These are phyloP conservation scores for Rhodotorula sp. DNA, from an alignment of 1,284 basidiomycete species.

Conservation along the genomic window DNA sequence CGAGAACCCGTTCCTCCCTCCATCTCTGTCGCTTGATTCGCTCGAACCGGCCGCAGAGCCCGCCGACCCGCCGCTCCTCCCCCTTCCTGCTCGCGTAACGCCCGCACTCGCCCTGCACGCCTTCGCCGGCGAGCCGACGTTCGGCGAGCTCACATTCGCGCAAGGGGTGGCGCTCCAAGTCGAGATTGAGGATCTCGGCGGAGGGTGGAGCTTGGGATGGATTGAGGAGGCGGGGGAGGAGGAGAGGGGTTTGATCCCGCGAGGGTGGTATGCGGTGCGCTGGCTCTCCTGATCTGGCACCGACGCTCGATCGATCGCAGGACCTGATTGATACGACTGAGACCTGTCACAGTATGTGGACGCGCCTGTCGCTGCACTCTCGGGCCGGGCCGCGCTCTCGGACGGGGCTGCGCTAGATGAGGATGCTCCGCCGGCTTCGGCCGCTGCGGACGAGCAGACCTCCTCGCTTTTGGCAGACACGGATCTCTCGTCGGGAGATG, in stretches of 20 bases:
- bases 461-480: too few relatives aligned
- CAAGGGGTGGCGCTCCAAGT: constrained; percentile 63
- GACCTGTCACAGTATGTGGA: constrained; percentile 15
- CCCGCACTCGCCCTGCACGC: constrained; percentile 59
- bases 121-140: constrained; percentile 71
- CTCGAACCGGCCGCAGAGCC: neutral
- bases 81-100: neutral
- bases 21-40: neutral
- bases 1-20: constrained; percentile 26
- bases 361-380: neutral
- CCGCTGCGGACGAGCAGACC: too few relatives aligned
- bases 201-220: constrained; percentile 69
- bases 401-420: too few relatives aligned
- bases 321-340: neutral
- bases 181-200: constrained; percentile 63
- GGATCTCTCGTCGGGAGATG: too few relatives aligned
- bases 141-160: constrained; percentile 60
- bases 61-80: neutral
- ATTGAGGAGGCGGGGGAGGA: constrained; percentile 58
- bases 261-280: constrained; percentile 68
- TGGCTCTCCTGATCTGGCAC: constrained; percentile 24
- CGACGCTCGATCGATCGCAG: too few relatives aligned
- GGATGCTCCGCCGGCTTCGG: too few relatives aligned
- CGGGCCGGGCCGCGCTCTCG: too few relatives aligned
- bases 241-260: constrained; percentile 68